phyloP scores from a whole-genome alignment of 2,329 filamentous ascomycete species.

The Cordyceps farinosa region DNA sequence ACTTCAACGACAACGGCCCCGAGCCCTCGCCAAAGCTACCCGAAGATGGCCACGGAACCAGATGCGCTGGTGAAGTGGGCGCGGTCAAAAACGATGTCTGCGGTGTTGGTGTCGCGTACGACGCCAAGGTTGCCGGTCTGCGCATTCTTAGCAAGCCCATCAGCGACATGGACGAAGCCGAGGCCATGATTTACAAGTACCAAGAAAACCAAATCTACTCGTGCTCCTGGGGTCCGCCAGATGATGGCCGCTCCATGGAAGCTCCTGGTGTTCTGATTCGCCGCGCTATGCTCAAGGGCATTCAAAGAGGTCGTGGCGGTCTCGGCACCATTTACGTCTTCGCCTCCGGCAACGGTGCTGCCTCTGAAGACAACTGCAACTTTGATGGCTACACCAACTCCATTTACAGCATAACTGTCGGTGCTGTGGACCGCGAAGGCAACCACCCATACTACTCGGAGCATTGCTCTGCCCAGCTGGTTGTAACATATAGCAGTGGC shows the following conservation, averaged over 20 bases:
- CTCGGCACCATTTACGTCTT: constrained; percentile 94
- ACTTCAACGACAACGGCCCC: constrained; percentile 83
- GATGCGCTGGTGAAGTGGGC: constrained; percentile 90
- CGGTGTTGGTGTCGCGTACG: constrained; percentile 92
- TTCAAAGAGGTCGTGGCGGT: constrained; percentile 81
- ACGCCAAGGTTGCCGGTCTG: constrained; percentile 84
- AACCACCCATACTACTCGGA: constrained; percentile 95
- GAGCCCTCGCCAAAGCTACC: constrained; percentile 77
- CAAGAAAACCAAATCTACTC: constrained; percentile 96
- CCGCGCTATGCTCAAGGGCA: constrained; percentile 84
- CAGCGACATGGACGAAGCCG: constrained; percentile 85
- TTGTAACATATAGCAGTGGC: constrained; percentile 95
- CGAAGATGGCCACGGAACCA: constrained; percentile 87
- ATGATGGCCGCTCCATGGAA: constrained; percentile 93
- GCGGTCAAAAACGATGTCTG: constrained; percentile 91
- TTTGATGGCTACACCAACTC: constrained; percentile 99
- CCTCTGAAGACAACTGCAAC: constrained; percentile 90
- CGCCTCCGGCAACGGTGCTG: constrained; percentile 86
- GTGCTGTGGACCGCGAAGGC: constrained; percentile 83
- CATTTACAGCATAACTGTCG: constrained; percentile 97
- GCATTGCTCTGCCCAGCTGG: constrained; percentile 89
- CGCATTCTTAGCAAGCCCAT: constrained; percentile 91
- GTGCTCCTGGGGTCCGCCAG: constrained; percentile 95
- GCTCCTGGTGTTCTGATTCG: constrained; percentile 84
- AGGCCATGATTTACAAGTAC: constrained; percentile 87